These are phyloP conservation scores for Aspergillus conjunctus DNA, from an alignment of 495 filamentous ascomycete species.

Conservation along the genomic window DNA sequence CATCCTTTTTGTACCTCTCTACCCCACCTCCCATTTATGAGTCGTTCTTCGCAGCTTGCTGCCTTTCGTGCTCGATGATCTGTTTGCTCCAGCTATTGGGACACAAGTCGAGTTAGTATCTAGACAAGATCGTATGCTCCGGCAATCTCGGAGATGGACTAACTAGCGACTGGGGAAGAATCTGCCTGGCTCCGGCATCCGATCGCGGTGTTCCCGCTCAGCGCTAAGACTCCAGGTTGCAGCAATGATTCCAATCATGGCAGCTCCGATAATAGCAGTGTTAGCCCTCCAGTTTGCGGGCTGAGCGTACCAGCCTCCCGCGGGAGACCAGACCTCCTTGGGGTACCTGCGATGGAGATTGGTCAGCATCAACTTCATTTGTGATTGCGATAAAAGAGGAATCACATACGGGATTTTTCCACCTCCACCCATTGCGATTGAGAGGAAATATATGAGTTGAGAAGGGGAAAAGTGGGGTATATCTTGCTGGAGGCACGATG, in stretches of 20 bases:
- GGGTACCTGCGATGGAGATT: constrained; percentile 68
- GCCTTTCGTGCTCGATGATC: constrained; percentile 82
- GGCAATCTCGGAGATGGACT: constrained; percentile 42
- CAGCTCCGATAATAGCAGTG: constrained; percentile 77
- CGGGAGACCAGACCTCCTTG: constrained; percentile 98
- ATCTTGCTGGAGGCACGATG: constrained; percentile 27
- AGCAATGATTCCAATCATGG: constrained; percentile 73
- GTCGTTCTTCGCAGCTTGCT: constrained; percentile 58
- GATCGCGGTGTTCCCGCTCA: constrained; percentile 73
- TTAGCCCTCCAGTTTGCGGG: constrained; percentile 94
- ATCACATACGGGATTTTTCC: constrained; percentile 83
- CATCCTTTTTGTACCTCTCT: constrained; percentile 20
- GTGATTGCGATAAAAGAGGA: background rate
- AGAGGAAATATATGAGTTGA: constrained; percentile 32
- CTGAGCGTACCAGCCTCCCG: constrained; percentile 96
- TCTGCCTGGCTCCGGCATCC: constrained; percentile 82
- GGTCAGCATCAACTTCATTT: constrained; percentile 27
- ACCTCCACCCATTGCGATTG: constrained; percentile 59
- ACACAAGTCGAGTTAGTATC: constrained; percentile 23
- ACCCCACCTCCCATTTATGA: constrained; percentile 35
- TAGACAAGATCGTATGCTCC: constrained; percentile 6
- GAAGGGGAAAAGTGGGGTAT: constrained; percentile 27
- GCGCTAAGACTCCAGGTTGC: constrained; percentile 80
- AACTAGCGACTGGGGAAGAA: constrained; percentile 98
- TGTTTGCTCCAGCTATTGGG: constrained; percentile 82